A percentile compares a stretch with the other conserved stretches of the same genome.
Evolutionary conservation across 2,329 filamentous ascomycete genomes (phyloP).

Genomic region (Claviceps paspali): DNA sequence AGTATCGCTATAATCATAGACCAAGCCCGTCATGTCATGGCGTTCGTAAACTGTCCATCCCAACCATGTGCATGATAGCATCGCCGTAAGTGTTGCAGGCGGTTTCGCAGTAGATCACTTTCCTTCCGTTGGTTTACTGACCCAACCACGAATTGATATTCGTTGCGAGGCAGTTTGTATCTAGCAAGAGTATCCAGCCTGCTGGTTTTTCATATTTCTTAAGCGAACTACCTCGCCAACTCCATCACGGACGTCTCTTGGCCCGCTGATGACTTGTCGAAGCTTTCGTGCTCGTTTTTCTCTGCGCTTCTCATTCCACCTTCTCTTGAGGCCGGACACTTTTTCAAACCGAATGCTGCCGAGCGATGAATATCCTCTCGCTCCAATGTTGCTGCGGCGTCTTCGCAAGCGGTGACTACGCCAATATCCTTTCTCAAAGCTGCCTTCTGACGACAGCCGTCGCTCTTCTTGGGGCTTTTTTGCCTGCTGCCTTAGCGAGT

Average conservation of each 20-base stretch:
- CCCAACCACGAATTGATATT: not conserved
- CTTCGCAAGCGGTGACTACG: conserved; percentile 16
- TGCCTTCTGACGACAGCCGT: conserved; percentile 17
- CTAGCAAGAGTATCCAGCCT: not conserved
- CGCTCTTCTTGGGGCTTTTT: conserved; percentile 17
- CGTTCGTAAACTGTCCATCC: conserved; percentile 5
- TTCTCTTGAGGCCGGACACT: conserved; percentile 36
- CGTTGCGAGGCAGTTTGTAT: not conserved
- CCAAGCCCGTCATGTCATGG: conserved; percentile 5
- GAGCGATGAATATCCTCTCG: conserved; percentile 23
- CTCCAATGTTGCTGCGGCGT: conserved; percentile 11
- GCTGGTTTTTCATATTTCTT: conserved; percentile 10
- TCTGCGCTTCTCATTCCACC: conserved; percentile 41
- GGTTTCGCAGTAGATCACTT: too few species aligned
- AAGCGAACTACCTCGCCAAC: conserved; percentile 40
- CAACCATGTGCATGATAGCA: not conserved
- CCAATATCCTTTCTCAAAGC: conserved; percentile 15
- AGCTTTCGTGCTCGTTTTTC: conserved; percentile 44
- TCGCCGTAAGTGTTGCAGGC: too few species aligned
- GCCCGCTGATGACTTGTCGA: conserved; percentile 43
- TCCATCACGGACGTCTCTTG: conserved; percentile 41
- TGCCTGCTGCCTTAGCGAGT: conserved; percentile 20
- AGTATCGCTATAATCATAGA: conserved; percentile 5
- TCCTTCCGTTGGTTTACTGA: too few species aligned
- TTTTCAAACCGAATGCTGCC: conserved; percentile 35